These are phyloP conservation scores for Fragaria nilgerrensis DNA, from an alignment of 306 rosid genomes.

Conservation along the genomic window DNA sequence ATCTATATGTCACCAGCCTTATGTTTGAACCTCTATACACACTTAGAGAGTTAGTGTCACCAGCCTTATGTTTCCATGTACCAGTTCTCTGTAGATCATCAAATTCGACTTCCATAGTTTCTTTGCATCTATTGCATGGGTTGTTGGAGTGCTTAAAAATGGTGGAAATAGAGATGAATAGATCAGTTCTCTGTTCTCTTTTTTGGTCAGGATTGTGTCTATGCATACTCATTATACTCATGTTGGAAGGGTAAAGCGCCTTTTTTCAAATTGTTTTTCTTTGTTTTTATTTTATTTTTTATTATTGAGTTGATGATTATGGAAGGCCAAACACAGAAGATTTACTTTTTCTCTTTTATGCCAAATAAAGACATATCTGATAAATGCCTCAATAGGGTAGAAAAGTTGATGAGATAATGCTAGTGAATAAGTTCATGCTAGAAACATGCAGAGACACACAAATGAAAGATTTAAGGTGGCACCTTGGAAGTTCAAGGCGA, in stretches of 20 bases:
- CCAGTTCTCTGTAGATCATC: neutral
- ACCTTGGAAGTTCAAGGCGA: neutral
- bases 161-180: neutral
- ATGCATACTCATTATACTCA: neutral
- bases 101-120: neutral
- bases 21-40: neutral
- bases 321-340: neutral
- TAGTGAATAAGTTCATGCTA: neutral
- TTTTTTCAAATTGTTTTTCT: neutral
- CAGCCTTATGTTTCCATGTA: neutral
- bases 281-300: neutral
- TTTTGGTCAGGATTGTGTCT: neutral
- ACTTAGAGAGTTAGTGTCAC: neutral
- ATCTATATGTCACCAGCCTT: neutral
- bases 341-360: neutral
- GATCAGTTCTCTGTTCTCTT: neutral
- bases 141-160: neutral
- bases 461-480: neutral
- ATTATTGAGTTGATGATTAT: neutral
- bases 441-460: neutral
- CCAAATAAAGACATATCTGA: neutral
- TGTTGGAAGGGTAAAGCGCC: neutral
- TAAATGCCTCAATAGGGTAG: neutral
- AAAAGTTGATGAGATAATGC: no score
- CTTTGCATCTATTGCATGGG: neutral